Conservation (phyloP, 192 early-diverging fungal genomes). For the Coemansia sp. region DNA sequence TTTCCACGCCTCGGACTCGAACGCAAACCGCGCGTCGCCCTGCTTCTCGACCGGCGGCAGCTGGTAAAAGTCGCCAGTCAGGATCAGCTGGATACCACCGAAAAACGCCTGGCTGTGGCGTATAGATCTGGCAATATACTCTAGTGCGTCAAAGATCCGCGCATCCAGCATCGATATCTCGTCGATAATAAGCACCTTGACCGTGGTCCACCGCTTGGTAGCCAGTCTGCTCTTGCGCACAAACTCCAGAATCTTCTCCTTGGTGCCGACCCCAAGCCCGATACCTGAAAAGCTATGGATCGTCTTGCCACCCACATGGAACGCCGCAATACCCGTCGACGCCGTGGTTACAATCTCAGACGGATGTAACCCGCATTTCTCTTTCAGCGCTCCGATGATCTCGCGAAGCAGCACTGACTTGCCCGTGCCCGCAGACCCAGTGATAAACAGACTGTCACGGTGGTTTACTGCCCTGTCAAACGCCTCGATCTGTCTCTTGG, state of each 20-base stretch:
- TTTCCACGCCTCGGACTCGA: constrained; percentile 64
- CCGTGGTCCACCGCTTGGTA: constrained; percentile 59
- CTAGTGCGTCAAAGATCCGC: constrained; percentile 70
- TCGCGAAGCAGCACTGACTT: constrained; percentile 51
- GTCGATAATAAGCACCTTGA: constrained; percentile 72
- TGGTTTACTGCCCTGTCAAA: constrained; percentile 61
- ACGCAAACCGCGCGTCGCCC: constrained; percentile 59
- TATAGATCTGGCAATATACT: constrained; percentile 62
- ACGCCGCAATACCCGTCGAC: constrained; percentile 80
- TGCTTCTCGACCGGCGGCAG: constrained; percentile 67
- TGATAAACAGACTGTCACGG: constrained; percentile 66
- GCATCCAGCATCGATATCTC: constrained; percentile 81
- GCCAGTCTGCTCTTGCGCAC: constrained; percentile 45
- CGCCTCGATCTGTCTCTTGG: constrained; percentile 61
- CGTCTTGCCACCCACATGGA: constrained; percentile 73
- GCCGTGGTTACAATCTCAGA: constrained; percentile 61
- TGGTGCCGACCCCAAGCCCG: constrained; percentile 57
- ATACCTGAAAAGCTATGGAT: constrained; percentile 72
- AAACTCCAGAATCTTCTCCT: constrained; percentile 23
- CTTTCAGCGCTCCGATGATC: constrained; percentile 41
- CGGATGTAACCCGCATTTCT: neutral
- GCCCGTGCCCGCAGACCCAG: constrained; percentile 73
- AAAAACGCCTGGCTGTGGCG: constrained; percentile 56
- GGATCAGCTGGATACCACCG: constrained; percentile 76
- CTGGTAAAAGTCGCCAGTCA: constrained; percentile 83